Evolutionary conservation across 2,329 filamentous ascomycete genomes (phyloP), one percentile per base, ranked within the genome.

Genomic region (Stachybotrys echinatus): DNA sequence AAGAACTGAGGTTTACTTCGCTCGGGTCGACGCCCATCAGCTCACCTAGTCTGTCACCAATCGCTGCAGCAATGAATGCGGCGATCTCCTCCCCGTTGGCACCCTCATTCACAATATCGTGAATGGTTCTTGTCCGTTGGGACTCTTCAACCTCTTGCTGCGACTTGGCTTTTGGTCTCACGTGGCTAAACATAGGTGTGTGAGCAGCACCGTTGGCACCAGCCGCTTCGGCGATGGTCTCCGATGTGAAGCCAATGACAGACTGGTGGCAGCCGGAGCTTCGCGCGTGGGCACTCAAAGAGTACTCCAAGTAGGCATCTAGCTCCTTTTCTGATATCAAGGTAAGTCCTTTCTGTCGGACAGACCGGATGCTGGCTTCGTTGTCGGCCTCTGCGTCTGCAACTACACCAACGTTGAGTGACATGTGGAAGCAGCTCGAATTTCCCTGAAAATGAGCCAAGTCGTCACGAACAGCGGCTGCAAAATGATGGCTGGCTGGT

Each of bases 401-500:
- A 37, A 48, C 23, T 23, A 19, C 38, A 23, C 46, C 46, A 39
- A 48, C 40, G 46, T 48, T 48, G 46, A 48, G 46, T 5, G 34
- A 39, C 46, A 48, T 48, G 31, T 48, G 23, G 31, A 48, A 48
- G 46, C 46, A 48, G 42, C 23, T n/a, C 10, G 42, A 12, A 23
- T 23, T 23, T 7, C 21, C 4, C 20, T 45, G 52, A 23, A 50
- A 44, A 17, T 53, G 53, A 14, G 53, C 53, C 4, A 58, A 27
- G 12, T 50, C 52, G 40, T 58, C 56, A 23, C 52, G 48, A 37
- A 51, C 54, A 7, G 53, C 47, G 37, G 57, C 55, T 3, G 53
- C 56, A 5, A 55, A 46, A 22, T 45, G 49, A 44, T 55, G 53
- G 42, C 55, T 58, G n/a, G 49, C 42, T 38, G 55, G 55, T 1